Percentiles rank a stretch among this genome's conserved stretches.
Evolutionary conservation across 306 rosid species (phyloP).

Genomic region (Albizia julibrissin): DNA sequence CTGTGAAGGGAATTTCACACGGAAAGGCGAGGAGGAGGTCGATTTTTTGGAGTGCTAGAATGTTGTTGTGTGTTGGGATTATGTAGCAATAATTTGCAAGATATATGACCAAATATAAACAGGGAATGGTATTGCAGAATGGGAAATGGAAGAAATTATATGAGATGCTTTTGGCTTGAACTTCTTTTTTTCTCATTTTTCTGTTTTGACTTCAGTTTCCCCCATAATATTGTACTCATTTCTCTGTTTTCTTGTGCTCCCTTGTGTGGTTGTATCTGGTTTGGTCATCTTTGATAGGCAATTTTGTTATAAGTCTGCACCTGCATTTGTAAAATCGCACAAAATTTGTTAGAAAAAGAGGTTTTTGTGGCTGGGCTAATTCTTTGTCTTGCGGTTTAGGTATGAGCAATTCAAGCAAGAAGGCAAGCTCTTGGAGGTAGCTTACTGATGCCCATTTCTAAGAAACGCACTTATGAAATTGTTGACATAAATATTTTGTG

Average conservation of each 20-base stretch:
- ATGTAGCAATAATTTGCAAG: neutral
- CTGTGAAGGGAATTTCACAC: neutral
- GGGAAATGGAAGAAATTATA: neutral
- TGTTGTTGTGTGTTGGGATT: neutral
- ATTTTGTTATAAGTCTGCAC: neutral
- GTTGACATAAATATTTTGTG: neutral
- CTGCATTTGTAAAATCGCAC: neutral
- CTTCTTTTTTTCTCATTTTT: neutral
- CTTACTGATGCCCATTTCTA: neutral
- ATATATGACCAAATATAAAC: neutral
- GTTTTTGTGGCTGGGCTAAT: neutral
- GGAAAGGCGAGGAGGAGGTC: neutral
- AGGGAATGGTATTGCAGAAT: neutral
- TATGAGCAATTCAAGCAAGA: conserved; percentile 73
- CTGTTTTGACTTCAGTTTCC: neutral
- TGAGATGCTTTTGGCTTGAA: neutral
- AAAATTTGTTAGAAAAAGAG: neutral
- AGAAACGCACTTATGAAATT: neutral
- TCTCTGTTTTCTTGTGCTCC: neutral
- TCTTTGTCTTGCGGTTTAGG: conserved; percentile 40
- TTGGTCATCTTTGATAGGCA: neutral
- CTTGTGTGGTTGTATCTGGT: neutral
- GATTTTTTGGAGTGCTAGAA: neutral
- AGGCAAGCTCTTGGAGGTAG: conserved; percentile 91
- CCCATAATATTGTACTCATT: neutral